These are phyloP conservation scores for Penicillium salamii DNA, from an alignment of 495 filamentous ascomycete genomes.

Conservation along the genomic window DNA sequence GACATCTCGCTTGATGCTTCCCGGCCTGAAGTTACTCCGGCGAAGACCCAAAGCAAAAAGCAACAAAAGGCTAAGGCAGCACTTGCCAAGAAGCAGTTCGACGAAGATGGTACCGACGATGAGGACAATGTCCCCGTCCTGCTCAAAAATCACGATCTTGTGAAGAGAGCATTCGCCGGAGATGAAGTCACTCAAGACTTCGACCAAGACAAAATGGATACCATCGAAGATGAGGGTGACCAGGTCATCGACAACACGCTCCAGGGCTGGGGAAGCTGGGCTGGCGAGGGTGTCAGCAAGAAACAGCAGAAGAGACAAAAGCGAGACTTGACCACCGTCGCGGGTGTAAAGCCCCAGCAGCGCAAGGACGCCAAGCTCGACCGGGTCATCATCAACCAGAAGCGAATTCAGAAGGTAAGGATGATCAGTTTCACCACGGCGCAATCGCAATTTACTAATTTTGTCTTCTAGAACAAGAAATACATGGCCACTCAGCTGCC, in stretches of 20 bases:
- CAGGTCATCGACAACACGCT: slow-evolving; percentile 80
- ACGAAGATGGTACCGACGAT: slow-evolving; percentile 46
- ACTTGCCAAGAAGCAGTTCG: slow-evolving; percentile 18
- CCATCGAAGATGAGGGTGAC: slow-evolving; percentile 76
- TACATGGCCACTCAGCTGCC: slow-evolving; percentile 82
- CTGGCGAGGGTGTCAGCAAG: slow-evolving; percentile 73
- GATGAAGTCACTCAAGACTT: slow-evolving; percentile 86
- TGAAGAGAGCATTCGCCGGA: slow-evolving; percentile 83
- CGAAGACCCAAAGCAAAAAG: slow-evolving; percentile 16
- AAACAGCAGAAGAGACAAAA: slow-evolving; percentile 58
- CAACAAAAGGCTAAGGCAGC: slow-evolving; percentile 17
- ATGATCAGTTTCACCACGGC: background rate
- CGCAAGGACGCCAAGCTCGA: slow-evolving; percentile 79
- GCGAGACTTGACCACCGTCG: slow-evolving; percentile 63
- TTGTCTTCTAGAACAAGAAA: slow-evolving; percentile 64
- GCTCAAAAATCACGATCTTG: slow-evolving; percentile 75
- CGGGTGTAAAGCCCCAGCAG: slow-evolving; percentile 73
- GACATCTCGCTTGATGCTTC: slow-evolving; percentile 38
- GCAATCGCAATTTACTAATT: slow-evolving; percentile 20
- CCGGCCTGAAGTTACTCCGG: slow-evolving; percentile 16
- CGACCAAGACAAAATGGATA: slow-evolving; percentile 71
- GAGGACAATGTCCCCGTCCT: slow-evolving; percentile 62
- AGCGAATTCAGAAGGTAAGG: slow-evolving; percentile 80
- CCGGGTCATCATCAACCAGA: slow-evolving; percentile 90
- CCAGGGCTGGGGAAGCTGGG: slow-evolving; percentile 91